Base-by-base conservation (phyloP, 495 filamentous ascomycete genomes). In the Penicillium bovifimosum region DNA sequence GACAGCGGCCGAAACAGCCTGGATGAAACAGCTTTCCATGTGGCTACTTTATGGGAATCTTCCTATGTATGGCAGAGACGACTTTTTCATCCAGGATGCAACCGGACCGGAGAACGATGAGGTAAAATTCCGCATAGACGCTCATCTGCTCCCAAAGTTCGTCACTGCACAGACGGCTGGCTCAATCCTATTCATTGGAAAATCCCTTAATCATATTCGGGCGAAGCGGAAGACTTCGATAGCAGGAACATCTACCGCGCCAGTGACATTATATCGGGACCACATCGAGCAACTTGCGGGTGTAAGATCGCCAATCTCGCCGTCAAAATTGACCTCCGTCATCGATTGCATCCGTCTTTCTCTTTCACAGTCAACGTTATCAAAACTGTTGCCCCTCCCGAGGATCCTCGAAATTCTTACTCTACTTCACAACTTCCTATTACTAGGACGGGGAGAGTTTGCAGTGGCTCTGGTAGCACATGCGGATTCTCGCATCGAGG, bases 1-100 rank as follows among this genome's bases (percentile, higher is more conserved):
- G n/a, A 76, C 64, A 35, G 81, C 88, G 6, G 92, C 91, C 0
- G 93, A 98, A 70, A 84, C 77, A 13, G 86, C 91, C 9, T 98
- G 93, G 93, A 75, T 98, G 67, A 86, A 88, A 62, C 90, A 95
- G 65, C 72, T 91, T 6, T 86, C 88, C 2, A 86, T 86, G 47
- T 98, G 92, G 92, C 73, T 96, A 6, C 66, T 96, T 10, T 95
- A 95, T 65, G 93, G 93, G 6, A 80, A 85, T 38, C 70, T 95
- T 53, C 90, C 93, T 0, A 69, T 73, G 42, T 84, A 86, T 59
- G 88, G 86, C 6, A 78, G 73, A 5, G 70, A 75, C 1, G 93
- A 96, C 67, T 96, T 96, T 63, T 95, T 91, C 64, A 83, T 96
- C 34, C 75, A 77, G 28, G 62, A 76, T 51, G 77, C 74, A 35